These are phyloP conservation scores for Fabrea salina DNA, from an alignment of 169 alveolate species.

Conservation along the genomic window DNA sequence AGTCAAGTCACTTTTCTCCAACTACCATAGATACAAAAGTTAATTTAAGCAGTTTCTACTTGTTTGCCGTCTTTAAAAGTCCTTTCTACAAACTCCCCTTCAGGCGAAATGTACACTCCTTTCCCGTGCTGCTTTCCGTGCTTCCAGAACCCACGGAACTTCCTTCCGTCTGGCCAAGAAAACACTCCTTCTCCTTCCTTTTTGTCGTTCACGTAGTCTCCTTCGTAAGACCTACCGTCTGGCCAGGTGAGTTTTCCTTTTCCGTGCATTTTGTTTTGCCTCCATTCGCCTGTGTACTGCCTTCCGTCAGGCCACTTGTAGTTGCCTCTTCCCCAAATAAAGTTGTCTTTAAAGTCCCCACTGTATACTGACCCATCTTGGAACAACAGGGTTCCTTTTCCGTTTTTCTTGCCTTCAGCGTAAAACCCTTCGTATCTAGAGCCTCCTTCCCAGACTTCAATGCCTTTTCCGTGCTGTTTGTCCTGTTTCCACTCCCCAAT, in stretches of 20 bases:
- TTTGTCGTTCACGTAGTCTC: constrained; percentile 56
- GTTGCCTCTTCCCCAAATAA: constrained; percentile 45
- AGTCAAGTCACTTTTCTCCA: too few relatives aligned
- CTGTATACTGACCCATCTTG: constrained; percentile 34
- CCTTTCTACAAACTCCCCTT: too few relatives aligned
- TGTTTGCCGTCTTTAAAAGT: too few relatives aligned
- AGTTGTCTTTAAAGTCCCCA: constrained; percentile 51
- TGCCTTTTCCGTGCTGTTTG: constrained; percentile 64
- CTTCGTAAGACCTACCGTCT: constrained; percentile 51
- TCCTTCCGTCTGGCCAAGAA: constrained; percentile 61
- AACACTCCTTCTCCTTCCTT: constrained; percentile 62
- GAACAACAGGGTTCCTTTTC: constrained; percentile 12
- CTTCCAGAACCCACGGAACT: constrained; percentile 24
- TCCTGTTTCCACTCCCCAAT: constrained; percentile 59
- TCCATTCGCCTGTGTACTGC: constrained; percentile 56
- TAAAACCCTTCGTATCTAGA: constrained; percentile 55
- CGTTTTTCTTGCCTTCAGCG: constrained; percentile 15
- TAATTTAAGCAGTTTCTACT: too few relatives aligned
- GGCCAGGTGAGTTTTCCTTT: constrained; percentile 54
- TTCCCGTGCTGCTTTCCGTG: constrained; percentile 26
- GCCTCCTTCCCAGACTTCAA: constrained; percentile 77
- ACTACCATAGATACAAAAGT: too few relatives aligned
- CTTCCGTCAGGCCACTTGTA: too few relatives aligned
- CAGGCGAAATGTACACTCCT: too few relatives aligned
- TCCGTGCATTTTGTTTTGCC: constrained; percentile 54